Evolutionary conservation across 1,284 basidiomycete genomes (phyloP), one percentile per base, ranked within the genome.

Genomic region (Trichosporon asahii): DNA sequence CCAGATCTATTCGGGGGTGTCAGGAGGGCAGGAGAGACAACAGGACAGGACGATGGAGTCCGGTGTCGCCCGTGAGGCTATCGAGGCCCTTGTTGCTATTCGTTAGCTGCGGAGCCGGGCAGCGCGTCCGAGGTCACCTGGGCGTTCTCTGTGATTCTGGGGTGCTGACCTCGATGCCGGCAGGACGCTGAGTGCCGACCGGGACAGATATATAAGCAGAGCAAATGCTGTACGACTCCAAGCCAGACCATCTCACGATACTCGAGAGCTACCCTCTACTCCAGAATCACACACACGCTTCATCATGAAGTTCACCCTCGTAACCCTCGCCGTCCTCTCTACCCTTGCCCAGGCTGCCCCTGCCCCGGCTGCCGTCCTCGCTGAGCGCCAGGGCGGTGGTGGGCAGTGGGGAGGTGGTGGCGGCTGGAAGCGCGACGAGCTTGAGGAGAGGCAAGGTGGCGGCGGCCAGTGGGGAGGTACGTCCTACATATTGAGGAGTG

Each of bases 301-400:
- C 49, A 14, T 23, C 49, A 53, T 53, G 49, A 53, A 53, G 49
- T 8, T 53, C 21, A 53, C n/a, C 1, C 49, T 53, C 21, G 49
- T 53, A 7, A 53, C 49, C 4, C 49, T 53, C 49, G 49, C 49
- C 21, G 4, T 53, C 49, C 23, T 53, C 49, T 53, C 21, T 23
- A 14, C 21, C 21, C 21, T 53, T 18, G 49, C 72, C 74, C 49
- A 23, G 21, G 49, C 49, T 8, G 49, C 49, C 49, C 49, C 49
- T 53, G 49, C 49, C 21, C 49, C 49, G n/a, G 49, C 49, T 25
- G 49, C 49, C 21, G 18, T 53, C 23, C 49, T 53, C 9, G 49
- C 49, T 18, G 49, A 53, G 21, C 49, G 49, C 49, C 49, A 53
- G 21, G 57, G 49, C 6, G 49, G 49, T 12, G 49, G 49, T 53